phyloP scores from a whole-genome alignment of 805 yeast genomes.

The Starmerella floris region DNA sequence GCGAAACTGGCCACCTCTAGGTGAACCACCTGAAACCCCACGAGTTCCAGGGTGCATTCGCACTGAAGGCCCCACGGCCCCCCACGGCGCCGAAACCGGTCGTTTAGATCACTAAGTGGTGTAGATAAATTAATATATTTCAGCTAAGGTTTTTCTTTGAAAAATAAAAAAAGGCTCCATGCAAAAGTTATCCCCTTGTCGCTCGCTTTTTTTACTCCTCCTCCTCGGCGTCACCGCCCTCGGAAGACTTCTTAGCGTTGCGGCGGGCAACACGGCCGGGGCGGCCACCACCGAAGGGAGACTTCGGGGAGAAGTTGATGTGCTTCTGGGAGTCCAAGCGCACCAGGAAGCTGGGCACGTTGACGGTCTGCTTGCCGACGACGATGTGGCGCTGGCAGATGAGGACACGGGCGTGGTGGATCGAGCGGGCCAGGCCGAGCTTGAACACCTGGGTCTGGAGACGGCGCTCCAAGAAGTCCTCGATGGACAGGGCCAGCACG shows the following conservation, averaged over 20 bases:
- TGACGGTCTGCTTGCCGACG: constrained; percentile 98
- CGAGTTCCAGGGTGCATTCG: too few relatives aligned
- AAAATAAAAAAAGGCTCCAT: neutral
- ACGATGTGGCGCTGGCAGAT: constrained; percentile 98
- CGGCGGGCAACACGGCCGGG: constrained; percentile 99
- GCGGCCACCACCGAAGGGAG: constrained; percentile 99
- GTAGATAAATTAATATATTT: constrained; percentile 12
- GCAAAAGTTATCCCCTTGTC: constrained; percentile 5
- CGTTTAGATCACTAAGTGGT: neutral
- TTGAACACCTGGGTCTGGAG: constrained; percentile 99
- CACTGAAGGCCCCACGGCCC: too few relatives aligned
- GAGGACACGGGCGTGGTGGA: constrained; percentile 99
- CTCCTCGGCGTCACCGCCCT: constrained; percentile 61
- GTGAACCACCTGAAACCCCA: too few relatives aligned
- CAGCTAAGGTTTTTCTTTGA: neutral
- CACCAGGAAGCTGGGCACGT: constrained; percentile 97
- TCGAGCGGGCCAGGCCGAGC: constrained; percentile 97
- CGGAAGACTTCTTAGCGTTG: constrained; percentile 53
- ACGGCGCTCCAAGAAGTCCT: constrained; percentile 99
- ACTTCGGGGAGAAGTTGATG: constrained; percentile 97
- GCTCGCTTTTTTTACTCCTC: constrained; percentile 40
- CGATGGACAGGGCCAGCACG: constrained; percentile 93
- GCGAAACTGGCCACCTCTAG: too few relatives aligned
- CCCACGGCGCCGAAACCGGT: too few relatives aligned
- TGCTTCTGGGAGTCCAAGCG: constrained; percentile 99